phyloP scores from a whole-genome alignment of 2,329 filamentous ascomycete genomes.

The Trichoderma koningiopsis region DNA sequence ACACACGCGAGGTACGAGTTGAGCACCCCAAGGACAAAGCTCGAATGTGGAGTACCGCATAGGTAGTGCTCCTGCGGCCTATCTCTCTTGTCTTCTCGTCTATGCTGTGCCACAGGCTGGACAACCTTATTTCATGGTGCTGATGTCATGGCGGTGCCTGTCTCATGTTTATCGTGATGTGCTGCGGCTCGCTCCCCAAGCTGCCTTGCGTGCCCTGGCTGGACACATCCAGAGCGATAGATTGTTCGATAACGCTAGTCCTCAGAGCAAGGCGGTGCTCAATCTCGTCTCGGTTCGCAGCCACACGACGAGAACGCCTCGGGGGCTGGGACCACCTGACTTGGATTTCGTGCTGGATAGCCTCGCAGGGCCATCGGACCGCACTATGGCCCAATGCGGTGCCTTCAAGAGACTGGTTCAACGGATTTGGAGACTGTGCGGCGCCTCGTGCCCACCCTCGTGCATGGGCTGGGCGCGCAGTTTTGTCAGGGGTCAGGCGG shows the following conservation, averaged over 20 bases:
- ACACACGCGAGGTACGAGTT: not conserved
- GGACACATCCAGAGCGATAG: not conserved
- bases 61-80: not conserved
- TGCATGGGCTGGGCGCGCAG: not conserved
- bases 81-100: not conserved
- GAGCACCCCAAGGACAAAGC: not conserved
- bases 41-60: not conserved
- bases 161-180: conserved; percentile 20
- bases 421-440: conserved; percentile 8
- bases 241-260: not conserved
- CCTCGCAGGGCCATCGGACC: conserved; percentile 6
- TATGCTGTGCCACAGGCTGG: conserved; percentile 1
- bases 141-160: conserved; percentile 22
- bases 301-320: conserved; percentile 21
- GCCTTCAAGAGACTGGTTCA: not conserved
- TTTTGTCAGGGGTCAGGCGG: conserved; percentile 12
- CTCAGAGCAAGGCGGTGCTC: conserved; percentile 18
- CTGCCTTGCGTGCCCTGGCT: not conserved
- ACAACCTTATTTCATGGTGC: not conserved
- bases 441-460: conserved; percentile 20
- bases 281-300: not conserved
- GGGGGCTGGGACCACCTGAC: conserved; percentile 23
- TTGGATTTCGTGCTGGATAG: conserved; percentile 13
- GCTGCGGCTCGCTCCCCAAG: conserved; percentile 20
- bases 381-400: conserved; percentile 11